These are phyloP conservation scores for Baeospora myosura DNA, from an alignment of 1,284 basidiomycete genomes.

Conservation along the genomic window DNA sequence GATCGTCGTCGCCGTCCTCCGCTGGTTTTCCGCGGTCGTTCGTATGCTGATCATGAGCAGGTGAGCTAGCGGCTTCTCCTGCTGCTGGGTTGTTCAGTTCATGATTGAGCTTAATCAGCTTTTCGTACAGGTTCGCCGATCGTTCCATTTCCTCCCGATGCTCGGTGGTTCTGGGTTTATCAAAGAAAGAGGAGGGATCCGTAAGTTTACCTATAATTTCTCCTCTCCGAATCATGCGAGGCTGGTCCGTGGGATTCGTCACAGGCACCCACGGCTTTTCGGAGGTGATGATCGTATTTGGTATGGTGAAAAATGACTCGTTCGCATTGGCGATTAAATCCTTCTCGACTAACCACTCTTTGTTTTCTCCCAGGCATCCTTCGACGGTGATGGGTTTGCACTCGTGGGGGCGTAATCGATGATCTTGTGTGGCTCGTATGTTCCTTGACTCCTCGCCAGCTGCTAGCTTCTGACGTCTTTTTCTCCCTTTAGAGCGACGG, in stretches of 20 bases:
- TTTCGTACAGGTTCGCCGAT: too few relatives aligned
- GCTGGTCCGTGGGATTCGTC: not conserved
- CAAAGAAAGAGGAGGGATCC: not conserved
- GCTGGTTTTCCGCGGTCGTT: too few relatives aligned
- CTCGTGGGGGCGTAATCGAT: not conserved
- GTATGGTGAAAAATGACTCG: not conserved
- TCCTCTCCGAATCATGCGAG: constrained; percentile 4
- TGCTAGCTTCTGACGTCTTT: not conserved
- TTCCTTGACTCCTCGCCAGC: not conserved
- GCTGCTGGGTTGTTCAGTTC: not conserved
- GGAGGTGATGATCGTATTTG: not conserved
- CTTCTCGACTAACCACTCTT: not conserved
- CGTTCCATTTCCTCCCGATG: not conserved
- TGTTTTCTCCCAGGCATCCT: not conserved
- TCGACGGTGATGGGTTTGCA: not conserved
- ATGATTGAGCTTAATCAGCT: not conserved
- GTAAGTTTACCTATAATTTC: not conserved
- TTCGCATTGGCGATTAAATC: not conserved
- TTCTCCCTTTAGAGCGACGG: not conserved
- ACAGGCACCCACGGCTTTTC: not conserved
- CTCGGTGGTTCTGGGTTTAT: not conserved
- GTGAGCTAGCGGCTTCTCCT: not conserved
- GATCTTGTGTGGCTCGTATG: not conserved
- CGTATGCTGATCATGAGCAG: not conserved
- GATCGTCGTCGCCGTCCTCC: not conserved